Evolutionary conservation across 768 basidiomycete genomes (phyloP).

Genomic region (Leccinellum rugosiceps): DNA sequence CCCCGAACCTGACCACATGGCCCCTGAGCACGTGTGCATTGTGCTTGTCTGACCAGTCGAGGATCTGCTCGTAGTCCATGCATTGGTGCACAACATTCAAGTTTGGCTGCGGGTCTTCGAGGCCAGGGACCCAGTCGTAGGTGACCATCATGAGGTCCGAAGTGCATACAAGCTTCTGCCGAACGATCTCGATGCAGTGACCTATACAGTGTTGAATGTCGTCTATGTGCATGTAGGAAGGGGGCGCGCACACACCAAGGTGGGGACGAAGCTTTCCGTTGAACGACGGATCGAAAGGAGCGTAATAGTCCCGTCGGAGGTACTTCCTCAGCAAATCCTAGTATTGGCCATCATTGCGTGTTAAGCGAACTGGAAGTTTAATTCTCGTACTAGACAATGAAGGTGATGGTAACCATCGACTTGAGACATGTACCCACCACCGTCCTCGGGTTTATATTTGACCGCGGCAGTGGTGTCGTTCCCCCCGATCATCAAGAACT

Average conservation of each 20-base stretch:
- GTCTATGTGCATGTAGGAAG: too few species aligned
- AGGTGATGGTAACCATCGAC: conserved; percentile 8
- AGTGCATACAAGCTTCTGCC: conserved; percentile 5
- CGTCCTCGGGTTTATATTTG: conserved; percentile 10
- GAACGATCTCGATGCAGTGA: conserved; percentile 1
- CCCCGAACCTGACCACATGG: conserved; percentile 1
- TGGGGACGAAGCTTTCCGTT: background rate
- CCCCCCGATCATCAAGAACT: conserved; percentile 6
- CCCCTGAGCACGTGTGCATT: background rate
- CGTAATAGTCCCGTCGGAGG: background rate
- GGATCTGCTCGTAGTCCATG: background rate
- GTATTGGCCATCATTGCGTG: too few species aligned
- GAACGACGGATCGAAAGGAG: background rate
- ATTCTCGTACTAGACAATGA: too few species aligned
- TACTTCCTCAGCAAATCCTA: background rate
- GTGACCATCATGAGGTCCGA: background rate
- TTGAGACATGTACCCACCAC: conserved; percentile 12
- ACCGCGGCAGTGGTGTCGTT: background rate
- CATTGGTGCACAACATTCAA: background rate
- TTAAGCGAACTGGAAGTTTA: too few species aligned
- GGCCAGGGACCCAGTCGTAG: background rate
- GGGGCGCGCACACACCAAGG: background rate
- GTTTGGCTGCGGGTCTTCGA: background rate
- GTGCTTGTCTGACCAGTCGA: background rate
- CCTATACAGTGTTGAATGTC: background rate